A percentile compares a stretch with the other conserved stretches of the same genome.
These are phyloP conservation scores for Phialophora tarda DNA, from an alignment of 2,329 filamentous ascomycete species.

Conservation along the genomic window DNA sequence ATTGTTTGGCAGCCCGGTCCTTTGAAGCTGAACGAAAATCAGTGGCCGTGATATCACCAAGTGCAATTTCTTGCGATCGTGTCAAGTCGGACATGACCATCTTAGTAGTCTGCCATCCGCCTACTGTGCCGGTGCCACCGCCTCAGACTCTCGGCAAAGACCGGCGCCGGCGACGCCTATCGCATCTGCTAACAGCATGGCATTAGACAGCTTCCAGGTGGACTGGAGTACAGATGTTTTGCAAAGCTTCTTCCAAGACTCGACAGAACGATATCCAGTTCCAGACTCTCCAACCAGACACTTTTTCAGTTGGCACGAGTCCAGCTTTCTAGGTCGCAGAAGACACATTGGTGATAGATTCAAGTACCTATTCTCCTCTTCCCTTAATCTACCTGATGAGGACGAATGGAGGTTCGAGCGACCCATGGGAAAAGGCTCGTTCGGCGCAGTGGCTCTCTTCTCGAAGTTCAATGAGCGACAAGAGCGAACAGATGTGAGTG, in stretches of 20 bases:
- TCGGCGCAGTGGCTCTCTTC: slow-evolving; percentile 31
- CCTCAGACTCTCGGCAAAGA: background rate
- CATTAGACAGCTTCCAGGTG: slow-evolving; percentile 21
- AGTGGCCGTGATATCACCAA: background rate
- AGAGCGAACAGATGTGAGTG: slow-evolving; percentile 26
- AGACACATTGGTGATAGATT: slow-evolving; percentile 22
- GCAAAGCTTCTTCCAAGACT: slow-evolving; percentile 15
- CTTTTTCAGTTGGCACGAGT: slow-evolving; percentile 26
- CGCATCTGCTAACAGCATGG: background rate
- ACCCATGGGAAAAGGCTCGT: slow-evolving; percentile 29
- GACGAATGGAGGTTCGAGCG: slow-evolving; percentile 31
- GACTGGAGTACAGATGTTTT: slow-evolving; percentile 12
- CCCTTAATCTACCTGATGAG: slow-evolving; percentile 23
- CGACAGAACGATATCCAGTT: background rate
- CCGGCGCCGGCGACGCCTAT: background rate
- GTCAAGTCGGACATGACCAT: background rate
- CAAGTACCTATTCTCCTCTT: slow-evolving; percentile 23
- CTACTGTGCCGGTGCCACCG: background rate
- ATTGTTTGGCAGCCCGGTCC: background rate
- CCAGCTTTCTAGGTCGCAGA: background rate
- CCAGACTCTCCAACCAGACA: slow-evolving; percentile 15
- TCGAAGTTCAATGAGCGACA: slow-evolving; percentile 18
- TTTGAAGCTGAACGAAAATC: slow-evolving; percentile 4
- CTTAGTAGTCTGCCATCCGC: background rate
- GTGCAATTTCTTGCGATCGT: background rate